A percentile compares a stretch with the other conserved stretches of the same genome.
These are phyloP conservation scores for Keithomyces neogunnii DNA, from an alignment of 2,329 filamentous ascomycete species.

Conservation along the genomic window DNA sequence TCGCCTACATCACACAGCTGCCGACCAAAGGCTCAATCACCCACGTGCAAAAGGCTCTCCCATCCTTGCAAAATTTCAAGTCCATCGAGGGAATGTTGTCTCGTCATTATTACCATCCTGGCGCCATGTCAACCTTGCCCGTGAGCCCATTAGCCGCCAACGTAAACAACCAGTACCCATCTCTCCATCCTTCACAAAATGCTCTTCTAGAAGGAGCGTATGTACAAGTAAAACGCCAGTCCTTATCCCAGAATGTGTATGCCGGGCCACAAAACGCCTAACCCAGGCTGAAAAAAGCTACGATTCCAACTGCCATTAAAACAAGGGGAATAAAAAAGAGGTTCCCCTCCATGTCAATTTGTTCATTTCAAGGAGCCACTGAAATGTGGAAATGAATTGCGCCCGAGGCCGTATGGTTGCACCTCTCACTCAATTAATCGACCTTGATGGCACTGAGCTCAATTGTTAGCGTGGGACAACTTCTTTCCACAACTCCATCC, in stretches of 20 bases:
- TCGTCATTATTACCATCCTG: background rate
- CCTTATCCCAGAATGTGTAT: background rate
- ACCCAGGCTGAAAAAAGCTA: background rate
- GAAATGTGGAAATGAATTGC: background rate
- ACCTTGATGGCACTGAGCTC: conserved; percentile 40
- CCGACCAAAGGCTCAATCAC: background rate
- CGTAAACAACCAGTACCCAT: background rate
- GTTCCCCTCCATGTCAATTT: background rate
- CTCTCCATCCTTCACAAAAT: background rate
- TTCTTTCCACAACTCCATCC: background rate
- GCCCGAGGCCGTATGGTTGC: background rate
- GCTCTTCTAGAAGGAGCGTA: background rate
- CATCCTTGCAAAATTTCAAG: too few relatives aligned
- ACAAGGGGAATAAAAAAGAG: background rate
- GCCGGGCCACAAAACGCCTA: background rate
- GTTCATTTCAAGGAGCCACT: background rate
- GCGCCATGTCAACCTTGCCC: background rate
- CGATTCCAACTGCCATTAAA: too few relatives aligned
- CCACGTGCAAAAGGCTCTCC: background rate
- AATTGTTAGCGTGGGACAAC: conserved; percentile 4
- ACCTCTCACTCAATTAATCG: conserved; percentile 23
- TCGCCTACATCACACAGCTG: too few relatives aligned
- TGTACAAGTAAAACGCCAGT: background rate
- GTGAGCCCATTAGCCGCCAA: background rate
- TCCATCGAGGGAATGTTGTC: too few relatives aligned